Evolutionary conservation across 169 alveolate species (phyloP).

Genomic region (Eimeria tenella): DNA sequence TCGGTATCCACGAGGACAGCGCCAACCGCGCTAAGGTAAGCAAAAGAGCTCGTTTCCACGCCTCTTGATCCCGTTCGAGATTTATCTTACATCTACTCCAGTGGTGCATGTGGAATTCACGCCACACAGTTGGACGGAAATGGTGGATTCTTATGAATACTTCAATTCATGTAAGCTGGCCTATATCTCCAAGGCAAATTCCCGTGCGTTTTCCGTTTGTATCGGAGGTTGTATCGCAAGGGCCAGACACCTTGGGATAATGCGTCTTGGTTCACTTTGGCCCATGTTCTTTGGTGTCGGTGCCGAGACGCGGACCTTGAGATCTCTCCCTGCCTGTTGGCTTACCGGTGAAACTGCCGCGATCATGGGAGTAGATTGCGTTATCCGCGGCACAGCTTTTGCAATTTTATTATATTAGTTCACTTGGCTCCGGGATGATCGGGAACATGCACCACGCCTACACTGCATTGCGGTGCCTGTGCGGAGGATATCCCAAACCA

Average conservation of each 20-base stretch:
- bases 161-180: too few relatives aligned
- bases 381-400: constrained; percentile 3
- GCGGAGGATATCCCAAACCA: constrained; percentile 9
- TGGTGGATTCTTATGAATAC: neutral
- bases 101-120: neutral
- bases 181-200: neutral
- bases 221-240: neutral
- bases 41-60: neutral
- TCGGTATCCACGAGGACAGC: constrained; percentile 99
- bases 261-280: neutral
- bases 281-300: constrained; percentile 10
- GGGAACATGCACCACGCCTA: constrained; percentile 53
- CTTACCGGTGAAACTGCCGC: neutral
- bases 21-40: constrained; percentile 94
- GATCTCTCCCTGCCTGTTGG: neutral
- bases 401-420: neutral
- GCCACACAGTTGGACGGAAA: neutral
- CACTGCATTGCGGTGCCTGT: constrained; percentile 4
- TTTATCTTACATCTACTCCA: neutral
- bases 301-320: constrained; percentile 26
- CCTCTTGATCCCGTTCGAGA: too few relatives aligned
- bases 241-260: constrained; percentile 31
- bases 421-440: neutral
- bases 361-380: constrained; percentile 12
- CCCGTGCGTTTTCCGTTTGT: neutral